Evolutionary conservation across 768 basidiomycete genomes (phyloP), one percentile per base, ranked within the genome.

Genomic region (Kwoniella shandongensis): DNA sequence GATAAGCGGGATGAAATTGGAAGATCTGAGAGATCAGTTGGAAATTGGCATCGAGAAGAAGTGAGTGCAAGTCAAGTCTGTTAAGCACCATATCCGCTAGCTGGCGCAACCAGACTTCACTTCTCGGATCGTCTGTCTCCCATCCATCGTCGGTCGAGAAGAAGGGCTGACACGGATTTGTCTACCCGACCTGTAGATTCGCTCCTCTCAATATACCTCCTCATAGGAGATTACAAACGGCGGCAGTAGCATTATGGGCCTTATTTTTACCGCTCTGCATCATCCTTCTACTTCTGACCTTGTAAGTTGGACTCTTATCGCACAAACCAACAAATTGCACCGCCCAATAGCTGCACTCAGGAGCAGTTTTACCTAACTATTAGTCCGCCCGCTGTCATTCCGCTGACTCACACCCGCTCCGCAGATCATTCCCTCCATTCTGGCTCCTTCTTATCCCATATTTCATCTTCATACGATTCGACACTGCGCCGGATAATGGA

Each of bases 161-260:
- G n/a, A n/a, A n/a, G n/a, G n/a, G n/a, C n/a, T n/a, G n/a, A n/a
- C n/a, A n/a, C 10, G 10, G 15, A 17, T 46, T 17, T 25, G 3
- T 42, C 45, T 20, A n/a, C n/a, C 32, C 8, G 38, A 25, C 18
- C 3, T 32, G n/a, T 59, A 79, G 78, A 54, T 96, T 91, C 72
- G 92, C 86, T 1, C 92, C 92, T 0, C 83, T 89, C 7, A 83
- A 84, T 69, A 87, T 97, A 67, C 93, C 93, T 15, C 82, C 86
- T 59, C 87, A 87, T 76, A 82, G 92, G 65, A 81, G 92, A 66
- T 75, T 94, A 57, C 93, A 98, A 79, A 97, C 89, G 65, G 80
- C 91, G 62, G 87, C 84, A 0, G 94, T 98, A 44, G 89, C 92
- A 15, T 63, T 85, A 49, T 94, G 89, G 91, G 88, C 89, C 26